These are phyloP conservation scores for Pouteria glomerata DNA, from an alignment of 148 eudicot species.

Conservation along the genomic window DNA sequence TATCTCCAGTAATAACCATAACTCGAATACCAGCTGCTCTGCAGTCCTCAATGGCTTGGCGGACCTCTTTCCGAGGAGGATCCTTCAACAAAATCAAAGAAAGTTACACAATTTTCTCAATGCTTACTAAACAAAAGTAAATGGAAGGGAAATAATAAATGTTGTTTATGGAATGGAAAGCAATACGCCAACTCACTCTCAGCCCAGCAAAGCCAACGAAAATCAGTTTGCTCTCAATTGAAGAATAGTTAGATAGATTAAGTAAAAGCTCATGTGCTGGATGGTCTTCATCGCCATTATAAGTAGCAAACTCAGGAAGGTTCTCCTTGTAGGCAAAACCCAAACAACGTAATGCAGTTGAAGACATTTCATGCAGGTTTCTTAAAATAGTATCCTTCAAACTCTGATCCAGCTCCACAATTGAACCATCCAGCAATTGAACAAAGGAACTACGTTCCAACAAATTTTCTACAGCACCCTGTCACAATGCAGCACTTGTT, in stretches of 20 bases:
- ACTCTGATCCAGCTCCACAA: constrained; percentile 46
- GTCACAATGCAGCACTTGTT: constrained; percentile 16
- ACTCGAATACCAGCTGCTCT: constrained; percentile 12
- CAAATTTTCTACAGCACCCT: constrained; percentile 92
- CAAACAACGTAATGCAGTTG: constrained; percentile 65
- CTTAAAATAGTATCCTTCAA: constrained; percentile 38
- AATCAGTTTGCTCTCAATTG: constrained; percentile 64
- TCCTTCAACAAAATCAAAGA: constrained; percentile 25
- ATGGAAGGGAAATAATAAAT: not conserved
- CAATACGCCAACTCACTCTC: constrained; percentile 47
- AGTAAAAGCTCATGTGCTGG: constrained; percentile 68
- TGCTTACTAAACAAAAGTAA: not conserved
- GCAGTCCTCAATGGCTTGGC: constrained; percentile 10
- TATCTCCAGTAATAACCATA: constrained; percentile 12
- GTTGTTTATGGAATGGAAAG: not conserved
- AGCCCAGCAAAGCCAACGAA: constrained; percentile 84
- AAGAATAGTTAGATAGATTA: constrained; percentile 63
- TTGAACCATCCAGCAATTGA: constrained; percentile 69
- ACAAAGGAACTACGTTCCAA: constrained; percentile 71
- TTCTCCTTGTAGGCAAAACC: constrained; percentile 87
- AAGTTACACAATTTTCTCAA: not conserved
- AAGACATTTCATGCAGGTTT: constrained; percentile 73
- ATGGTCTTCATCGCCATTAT: constrained; percentile 78
- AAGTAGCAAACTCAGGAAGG: constrained; percentile 55
- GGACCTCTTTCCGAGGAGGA: constrained; percentile 17